Base-by-base conservation (phyloP, 2,329 filamentous ascomycete species). In the Cryphonectria carpinicola region DNA sequence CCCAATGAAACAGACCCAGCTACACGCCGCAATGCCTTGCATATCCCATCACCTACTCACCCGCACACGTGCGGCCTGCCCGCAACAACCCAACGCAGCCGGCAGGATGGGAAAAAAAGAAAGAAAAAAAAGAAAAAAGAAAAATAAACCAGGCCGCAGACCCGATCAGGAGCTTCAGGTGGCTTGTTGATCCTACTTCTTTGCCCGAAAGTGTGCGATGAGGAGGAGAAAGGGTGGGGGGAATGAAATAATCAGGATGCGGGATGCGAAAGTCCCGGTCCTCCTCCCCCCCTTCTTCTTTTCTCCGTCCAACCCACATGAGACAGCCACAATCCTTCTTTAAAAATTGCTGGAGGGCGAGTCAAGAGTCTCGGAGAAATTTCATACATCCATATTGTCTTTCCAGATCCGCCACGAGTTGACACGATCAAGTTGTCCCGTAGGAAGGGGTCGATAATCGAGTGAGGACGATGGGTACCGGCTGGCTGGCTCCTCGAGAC, bases 321-420 rank as follows among this genome's bases (percentile, higher is more conserved):
- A 32, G 54, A 58, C 54, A 17, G 54, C 54, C 54, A 58, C 54
- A 58, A 58, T 58, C 28, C 54, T 58, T 19, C 28, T 54, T 22
- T 4, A 6, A 4, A 28, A 6, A 32, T 58, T 28, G 28, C 28
- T 19, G 28, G 28, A 32, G 28, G 54, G 13, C 14, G 28, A 56
- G 4, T 6, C 46, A 8, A 49, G 5, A 28, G 28, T 4, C 13
- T 32, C 54, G 54, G 14, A 58, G 54, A 19, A 35, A 7, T 19
- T 17, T 28, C 5, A 17, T 19, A 56, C 52, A 28, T 17, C 10
- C 52, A n/a, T 25, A 2, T 46, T 6, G 11, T 25, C 17, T 32
- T 32, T 7, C 6, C 7, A 14, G 13, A 32, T 32, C 54, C 13
- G 54, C 54, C 54, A 35, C 54, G 25, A 49, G 28, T 14, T 32